These are phyloP conservation scores for Aureobasidium sp. DNA, from an alignment of 2,329 filamentous ascomycete genomes.

Conservation along the genomic window DNA sequence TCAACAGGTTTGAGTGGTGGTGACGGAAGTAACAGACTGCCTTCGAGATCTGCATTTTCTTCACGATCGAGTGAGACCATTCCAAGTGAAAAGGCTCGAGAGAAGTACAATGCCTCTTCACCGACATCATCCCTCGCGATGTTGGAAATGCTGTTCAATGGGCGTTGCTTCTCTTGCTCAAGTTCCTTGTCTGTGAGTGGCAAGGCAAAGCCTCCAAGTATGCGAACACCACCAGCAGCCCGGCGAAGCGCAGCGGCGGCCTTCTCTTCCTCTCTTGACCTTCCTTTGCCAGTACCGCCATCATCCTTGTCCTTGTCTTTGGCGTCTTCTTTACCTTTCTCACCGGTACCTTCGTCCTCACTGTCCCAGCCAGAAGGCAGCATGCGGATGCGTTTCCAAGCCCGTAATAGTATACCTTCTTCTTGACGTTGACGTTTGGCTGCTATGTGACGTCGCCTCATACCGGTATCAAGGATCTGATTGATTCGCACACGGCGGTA, in stretches of 20 bases:
- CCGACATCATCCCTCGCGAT: constrained; percentile 65
- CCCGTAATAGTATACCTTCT: constrained; percentile 60
- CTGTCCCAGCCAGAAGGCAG: constrained; percentile 42
- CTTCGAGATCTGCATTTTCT: not conserved
- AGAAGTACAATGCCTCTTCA: constrained; percentile 56
- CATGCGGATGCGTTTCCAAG: constrained; percentile 55
- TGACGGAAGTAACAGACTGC: not conserved
- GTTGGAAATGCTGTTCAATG: not conserved
- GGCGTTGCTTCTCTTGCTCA: constrained; percentile 11
- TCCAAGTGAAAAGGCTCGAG: constrained; percentile 4
- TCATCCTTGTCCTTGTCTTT: constrained; percentile 16
- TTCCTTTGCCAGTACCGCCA: constrained; percentile 20
- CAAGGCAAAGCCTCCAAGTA: constrained; percentile 35
- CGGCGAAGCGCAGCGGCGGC: constrained; percentile 31
- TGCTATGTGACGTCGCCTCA: constrained; percentile 59
- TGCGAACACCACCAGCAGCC: constrained; percentile 34
- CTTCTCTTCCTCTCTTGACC: constrained; percentile 17
- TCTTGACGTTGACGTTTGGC: constrained; percentile 55
- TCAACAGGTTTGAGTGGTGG: constrained; percentile 13
- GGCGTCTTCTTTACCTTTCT: constrained; percentile 14
- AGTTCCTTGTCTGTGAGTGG: constrained; percentile 12
- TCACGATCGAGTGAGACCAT: not conserved
- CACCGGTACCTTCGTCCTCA: constrained; percentile 30
- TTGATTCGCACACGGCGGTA: constrained; percentile 75
- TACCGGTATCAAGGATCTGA: constrained; percentile 68